These are phyloP conservation scores for Ophiocordyceps camponoti-leonardi DNA, from an alignment of 2,329 filamentous ascomycete genomes.

Conservation along the genomic window DNA sequence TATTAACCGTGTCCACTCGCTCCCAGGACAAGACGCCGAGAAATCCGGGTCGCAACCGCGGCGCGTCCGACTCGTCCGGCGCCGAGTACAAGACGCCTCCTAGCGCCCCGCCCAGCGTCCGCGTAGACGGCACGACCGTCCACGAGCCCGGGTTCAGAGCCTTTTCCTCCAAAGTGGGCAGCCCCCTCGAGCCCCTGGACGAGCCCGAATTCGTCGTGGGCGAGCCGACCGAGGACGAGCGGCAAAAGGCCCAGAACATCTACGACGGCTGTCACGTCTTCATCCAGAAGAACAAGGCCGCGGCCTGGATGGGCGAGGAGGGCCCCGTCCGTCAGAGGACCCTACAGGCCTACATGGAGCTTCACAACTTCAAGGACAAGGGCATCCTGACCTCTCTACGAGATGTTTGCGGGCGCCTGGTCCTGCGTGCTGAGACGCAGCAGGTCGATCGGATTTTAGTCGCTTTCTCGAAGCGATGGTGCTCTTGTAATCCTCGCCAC, in stretches of 20 bases:
- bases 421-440: constrained; percentile 83
- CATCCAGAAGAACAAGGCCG: constrained; percentile 61
- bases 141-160: constrained; percentile 21
- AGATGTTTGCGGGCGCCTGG: constrained; percentile 62
- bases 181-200: constrained; percentile 27
- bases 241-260: constrained; percentile 63
- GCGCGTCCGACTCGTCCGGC: constrained; percentile 17
- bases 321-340: constrained; percentile 40
- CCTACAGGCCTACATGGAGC: constrained; percentile 68
- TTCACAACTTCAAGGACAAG: constrained; percentile 71
- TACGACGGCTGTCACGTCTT: constrained; percentile 74
- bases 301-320: constrained; percentile 75
- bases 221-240: constrained; percentile 50
- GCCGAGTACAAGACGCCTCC: constrained; percentile 23
- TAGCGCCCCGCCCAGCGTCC: constrained; percentile 26
- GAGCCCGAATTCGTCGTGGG: constrained; percentile 41
- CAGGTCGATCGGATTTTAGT: constrained; percentile 91
- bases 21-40: constrained; percentile 12
- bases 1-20: constrained; percentile 8
- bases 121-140: constrained; percentile 20
- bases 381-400: constrained; percentile 69
- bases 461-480: constrained; percentile 80
- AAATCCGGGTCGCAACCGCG: constrained; percentile 15
- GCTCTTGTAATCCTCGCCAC: constrained; percentile 78
- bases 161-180: constrained; percentile 13